Evolutionary conservation across 768 basidiomycete genomes (phyloP), one percentile per base, ranked within the genome.

Genomic region (Auricularia sp.): DNA sequence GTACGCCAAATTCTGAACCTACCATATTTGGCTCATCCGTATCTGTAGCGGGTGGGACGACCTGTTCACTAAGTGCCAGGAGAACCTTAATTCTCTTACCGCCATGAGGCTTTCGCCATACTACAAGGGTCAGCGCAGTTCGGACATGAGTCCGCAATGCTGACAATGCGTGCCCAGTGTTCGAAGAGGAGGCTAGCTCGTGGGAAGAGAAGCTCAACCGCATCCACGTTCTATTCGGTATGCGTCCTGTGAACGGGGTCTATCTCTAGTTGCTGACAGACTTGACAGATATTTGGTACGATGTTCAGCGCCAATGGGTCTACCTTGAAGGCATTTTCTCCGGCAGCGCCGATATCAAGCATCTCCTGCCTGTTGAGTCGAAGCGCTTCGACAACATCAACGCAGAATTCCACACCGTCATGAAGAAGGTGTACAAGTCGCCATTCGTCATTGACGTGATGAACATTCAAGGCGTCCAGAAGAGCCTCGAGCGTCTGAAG

Each of bases 391-490:
- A 91, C 73, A 98, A 95, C 76, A 99, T 99, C 81, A 98, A 99
- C 74, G 85, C 92, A 56, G 97, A 99, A 73, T 99, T 99, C 78
- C 80, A 98, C 61, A 87, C 91, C 0, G 94, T 98, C 68, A 98
- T 99, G 97, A 98, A 98, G 81, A 96, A 96, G 75, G 97, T 99
- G 65, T 95, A 96, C 84, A 98, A 98, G 77, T 98, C 96, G 14
- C 95, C 97, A 0, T 96, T 98, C 74, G 88, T 98, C 54, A 79
- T 98, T 61, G 97, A 99, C 70, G 94, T 99, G 64, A 86, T 98
- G 82, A 95, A 95, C 72, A 96, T 98, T 68, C 88, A 86, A 66
- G 91, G 90, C 36, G 90, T 99, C 65, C 97, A 99, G 78, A 98
- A 99, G 79, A 94, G 90, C 68, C 79, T 99, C 68, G 97, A 99